These are phyloP conservation scores for Penicillium polonicum DNA, from an alignment of 2,329 filamentous ascomycete genomes.

Conservation along the genomic window DNA sequence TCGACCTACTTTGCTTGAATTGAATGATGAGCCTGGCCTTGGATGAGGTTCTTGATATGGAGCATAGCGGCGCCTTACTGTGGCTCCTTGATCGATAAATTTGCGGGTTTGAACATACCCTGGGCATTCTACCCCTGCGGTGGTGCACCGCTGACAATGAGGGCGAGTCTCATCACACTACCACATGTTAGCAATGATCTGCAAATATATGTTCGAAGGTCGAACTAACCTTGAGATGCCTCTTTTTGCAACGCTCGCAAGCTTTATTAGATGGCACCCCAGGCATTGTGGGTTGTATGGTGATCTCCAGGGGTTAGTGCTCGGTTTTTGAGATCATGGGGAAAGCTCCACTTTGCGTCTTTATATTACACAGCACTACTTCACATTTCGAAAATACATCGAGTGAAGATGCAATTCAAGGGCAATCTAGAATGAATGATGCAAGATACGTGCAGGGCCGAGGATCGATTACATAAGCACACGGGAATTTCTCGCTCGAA, in stretches of 20 bases:
- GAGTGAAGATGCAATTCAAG: not conserved
- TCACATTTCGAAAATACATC: conserved; percentile 6
- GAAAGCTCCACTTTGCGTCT: not conserved
- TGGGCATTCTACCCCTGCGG: conserved; percentile 40
- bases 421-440: conserved; percentile 2
- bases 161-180: conserved; percentile 45
- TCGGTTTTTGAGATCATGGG: conserved; percentile 1
- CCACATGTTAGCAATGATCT: not conserved
- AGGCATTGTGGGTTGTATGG: conserved; percentile 29
- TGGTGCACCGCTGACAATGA: conserved; percentile 38
- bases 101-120: conserved; percentile 47
- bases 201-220: not conserved
- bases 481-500: not conserved
- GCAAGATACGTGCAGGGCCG: not conserved
- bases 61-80: conserved; percentile 41
- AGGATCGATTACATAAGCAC: not conserved
- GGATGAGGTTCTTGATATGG: conserved; percentile 34
- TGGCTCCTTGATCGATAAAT: conserved; percentile 45
- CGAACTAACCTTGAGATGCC: conserved; percentile 38
- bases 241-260: conserved; percentile 42
- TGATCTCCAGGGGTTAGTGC: not conserved
- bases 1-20: conserved; percentile 8
- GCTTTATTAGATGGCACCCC: conserved; percentile 43
- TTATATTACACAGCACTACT: not conserved
- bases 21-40: conserved; percentile 1